A percentile compares a stretch with the other conserved stretches of the same genome.
These are phyloP conservation scores for Rutstroemia sp. DNA, from an alignment of 2,329 filamentous ascomycete species.

Conservation along the genomic window DNA sequence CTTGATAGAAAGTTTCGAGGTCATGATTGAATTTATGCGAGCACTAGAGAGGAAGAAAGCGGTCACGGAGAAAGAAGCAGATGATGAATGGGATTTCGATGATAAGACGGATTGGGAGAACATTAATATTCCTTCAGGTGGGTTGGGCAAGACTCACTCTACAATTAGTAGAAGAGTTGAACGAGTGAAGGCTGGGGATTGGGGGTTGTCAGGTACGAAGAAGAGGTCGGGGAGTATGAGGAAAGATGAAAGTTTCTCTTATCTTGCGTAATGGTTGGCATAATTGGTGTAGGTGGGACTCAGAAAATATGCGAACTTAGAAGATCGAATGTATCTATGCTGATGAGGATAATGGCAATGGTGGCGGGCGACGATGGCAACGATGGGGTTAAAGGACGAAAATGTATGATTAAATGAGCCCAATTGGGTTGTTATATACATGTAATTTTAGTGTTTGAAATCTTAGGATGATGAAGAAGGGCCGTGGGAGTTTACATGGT, in stretches of 20 bases:
- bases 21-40: slow-evolving; percentile 27
- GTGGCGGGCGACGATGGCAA: not conserved
- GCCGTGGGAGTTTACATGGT: not conserved
- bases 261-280: not conserved
- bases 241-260: slow-evolving; percentile 19
- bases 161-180: slow-evolving; percentile 24
- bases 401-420: not conserved
- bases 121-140: slow-evolving; percentile 14
- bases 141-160: slow-evolving; percentile 21
- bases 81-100: slow-evolving; percentile 20
- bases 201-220: slow-evolving; percentile 21
- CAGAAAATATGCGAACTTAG: not conserved
- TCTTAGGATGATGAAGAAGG: not conserved
- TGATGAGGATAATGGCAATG: not conserved
- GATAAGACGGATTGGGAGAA: slow-evolving; percentile 24
- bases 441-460: not conserved
- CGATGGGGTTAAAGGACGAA: not conserved
- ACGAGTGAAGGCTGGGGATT: slow-evolving; percentile 25
- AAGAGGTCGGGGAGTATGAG: slow-evolving; percentile 26
- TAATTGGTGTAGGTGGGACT: not conserved
- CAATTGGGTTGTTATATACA: not conserved
- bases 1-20: slow-evolving; percentile 53
- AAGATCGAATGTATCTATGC: not conserved
- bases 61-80: slow-evolving; percentile 12
- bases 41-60: slow-evolving; percentile 10